Percentiles rank a stretch among this genome's conserved stretches.
Evolutionary conservation across 371 early-diverging fungal genomes (phyloP).

Genomic region (Rozella allomycis): DNA sequence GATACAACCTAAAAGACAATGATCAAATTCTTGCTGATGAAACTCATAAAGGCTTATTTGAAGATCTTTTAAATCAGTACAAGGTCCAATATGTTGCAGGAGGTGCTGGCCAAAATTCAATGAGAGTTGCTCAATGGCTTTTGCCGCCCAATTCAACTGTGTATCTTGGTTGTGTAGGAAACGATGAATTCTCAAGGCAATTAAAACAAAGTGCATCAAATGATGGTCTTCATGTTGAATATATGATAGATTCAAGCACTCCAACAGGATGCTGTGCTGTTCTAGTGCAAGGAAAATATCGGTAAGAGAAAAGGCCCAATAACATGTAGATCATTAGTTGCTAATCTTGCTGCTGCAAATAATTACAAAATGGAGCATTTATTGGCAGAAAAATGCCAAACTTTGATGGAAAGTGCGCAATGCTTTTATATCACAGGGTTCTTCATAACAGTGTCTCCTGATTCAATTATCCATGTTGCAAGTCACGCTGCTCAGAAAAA

Average conservation of each 20-base stretch:
- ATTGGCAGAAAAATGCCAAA: constrained; percentile 52
- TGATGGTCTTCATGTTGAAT: constrained; percentile 68
- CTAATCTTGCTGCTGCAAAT: constrained; percentile 83
- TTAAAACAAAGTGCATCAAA: constrained; percentile 50
- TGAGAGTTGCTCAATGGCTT: constrained; percentile 66
- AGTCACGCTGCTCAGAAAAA: constrained; percentile 56
- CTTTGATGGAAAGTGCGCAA: constrained; percentile 58
- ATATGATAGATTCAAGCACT: constrained; percentile 40
- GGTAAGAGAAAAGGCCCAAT: constrained; percentile 11
- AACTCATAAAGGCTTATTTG: constrained; percentile 54
- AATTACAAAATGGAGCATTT: constrained; percentile 53
- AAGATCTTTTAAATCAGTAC: constrained; percentile 46
- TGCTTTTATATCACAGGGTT: constrained; percentile 77
- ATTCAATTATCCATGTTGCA: constrained; percentile 54
- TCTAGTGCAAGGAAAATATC: constrained; percentile 65
- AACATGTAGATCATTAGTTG: constrained; percentile 39
- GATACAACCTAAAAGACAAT: constrained; percentile 64
- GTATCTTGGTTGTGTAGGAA: constrained; percentile 74
- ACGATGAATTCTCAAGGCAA: constrained; percentile 50
- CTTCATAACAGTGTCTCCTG: constrained; percentile 69
- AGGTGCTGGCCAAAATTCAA: constrained; percentile 85
- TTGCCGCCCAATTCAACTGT: constrained; percentile 63
- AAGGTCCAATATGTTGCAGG: constrained; percentile 71
- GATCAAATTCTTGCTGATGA: constrained; percentile 80
- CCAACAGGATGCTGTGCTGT: constrained; percentile 88